Conservation (phyloP, 2,329 filamentous ascomycete species). For the Orbilia brochopaga region DNA sequence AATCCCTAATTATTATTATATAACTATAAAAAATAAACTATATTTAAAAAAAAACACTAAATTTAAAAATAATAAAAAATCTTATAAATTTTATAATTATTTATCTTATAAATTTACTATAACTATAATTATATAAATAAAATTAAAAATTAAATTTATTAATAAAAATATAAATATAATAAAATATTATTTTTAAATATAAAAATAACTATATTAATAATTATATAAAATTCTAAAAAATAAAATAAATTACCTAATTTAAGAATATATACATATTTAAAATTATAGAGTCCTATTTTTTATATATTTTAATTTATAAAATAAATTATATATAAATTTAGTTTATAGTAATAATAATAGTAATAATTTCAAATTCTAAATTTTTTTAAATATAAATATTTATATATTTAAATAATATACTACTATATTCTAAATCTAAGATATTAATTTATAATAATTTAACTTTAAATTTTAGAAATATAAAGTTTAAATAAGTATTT, state of each 20-base stretch:
- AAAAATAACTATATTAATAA: not conserved
- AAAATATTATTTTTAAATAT: not conserved
- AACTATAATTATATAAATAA: not conserved
- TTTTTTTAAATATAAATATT: too few species aligned
- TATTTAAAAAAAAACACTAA: too few species aligned
- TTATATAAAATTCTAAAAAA: not conserved
- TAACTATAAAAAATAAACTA: too few species aligned
- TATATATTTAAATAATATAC: not conserved
- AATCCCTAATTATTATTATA: not conserved
- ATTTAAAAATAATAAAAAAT: constrained; percentile 10
- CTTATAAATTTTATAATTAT: constrained; percentile 12
- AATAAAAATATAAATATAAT: not conserved
- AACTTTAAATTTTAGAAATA: too few species aligned
- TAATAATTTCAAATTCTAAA: not conserved
- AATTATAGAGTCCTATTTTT: not conserved
- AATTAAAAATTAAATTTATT: not conserved
- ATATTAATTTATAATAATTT: not conserved
- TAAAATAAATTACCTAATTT: too few species aligned
- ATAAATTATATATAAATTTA: too few species aligned
- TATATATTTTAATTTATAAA: not conserved
- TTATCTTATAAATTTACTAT: not conserved
- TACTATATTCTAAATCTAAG: too few species aligned
- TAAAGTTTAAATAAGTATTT: too few species aligned
- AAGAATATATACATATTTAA: not conserved
- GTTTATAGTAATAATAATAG: not conserved